Base-by-base conservation (phyloP, 306 rosid species). In the Cucumis sativus region DNA sequence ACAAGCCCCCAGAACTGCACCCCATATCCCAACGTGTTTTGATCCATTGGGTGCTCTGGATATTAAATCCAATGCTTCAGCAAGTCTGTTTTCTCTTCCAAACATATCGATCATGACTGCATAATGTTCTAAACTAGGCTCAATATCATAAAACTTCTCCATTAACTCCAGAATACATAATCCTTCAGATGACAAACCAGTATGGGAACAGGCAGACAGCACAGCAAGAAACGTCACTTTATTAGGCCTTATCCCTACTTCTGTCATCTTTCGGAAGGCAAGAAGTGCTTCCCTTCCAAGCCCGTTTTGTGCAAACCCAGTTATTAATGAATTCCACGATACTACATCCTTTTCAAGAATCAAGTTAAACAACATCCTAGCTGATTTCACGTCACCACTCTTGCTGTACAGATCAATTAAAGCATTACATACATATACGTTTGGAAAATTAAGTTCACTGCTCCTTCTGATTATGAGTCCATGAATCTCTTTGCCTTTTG, bases 1-100 rank as follows among this genome's bases (percentile, higher is more conserved):
- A 85, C 90, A 86, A 77, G 88, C 85, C 43, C 89, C 88, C 81
- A 90, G 78, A 10, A 90, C 43, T 35, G 95, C 91, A 35, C 95
- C 95, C 95, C 90, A 90, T 49, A 84, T 79, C 13, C 84, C 89
- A 7, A 82, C 58, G 70, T 88, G 88, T 72, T 84, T 77, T 39
- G 76, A 80, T 71, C 81, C 83, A 78, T 45, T 30, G 23, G 86
- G 83, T 33, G 81, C 85, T 49, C 82, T 83, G 80, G 83, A 78
- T 62, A 88, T 82, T 63, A 84, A 82, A 78, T 85, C 82, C 81
- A 85, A 20, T 7, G 88, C 88, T 80, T 86, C 87, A 20, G 82
- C 30, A 49, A 90, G 83, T 68, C 83, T 84, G 73, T 86, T 90
- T 82, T 90, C 79, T 86, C 89, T 86, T 71, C 92, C 95, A 69